Evolutionary conservation across 2,329 filamentous ascomycete species (phyloP).

Genomic region (Orbilia brochopaga): DNA sequence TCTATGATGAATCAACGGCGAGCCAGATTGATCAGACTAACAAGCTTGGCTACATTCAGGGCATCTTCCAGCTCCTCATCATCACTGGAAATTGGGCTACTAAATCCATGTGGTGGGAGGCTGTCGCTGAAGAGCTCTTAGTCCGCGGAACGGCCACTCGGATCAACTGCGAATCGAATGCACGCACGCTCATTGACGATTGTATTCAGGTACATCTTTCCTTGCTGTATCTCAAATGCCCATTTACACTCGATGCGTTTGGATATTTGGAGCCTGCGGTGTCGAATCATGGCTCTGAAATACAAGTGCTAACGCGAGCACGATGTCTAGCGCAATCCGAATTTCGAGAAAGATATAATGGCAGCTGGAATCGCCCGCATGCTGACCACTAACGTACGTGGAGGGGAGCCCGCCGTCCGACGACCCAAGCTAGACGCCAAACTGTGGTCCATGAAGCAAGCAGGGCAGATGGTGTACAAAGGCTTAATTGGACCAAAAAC

Average conservation of each 20-base stretch:
- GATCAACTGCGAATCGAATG: background rate
- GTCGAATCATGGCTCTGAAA: too few species aligned
- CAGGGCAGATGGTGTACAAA: too few species aligned
- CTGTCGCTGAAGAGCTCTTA: slow-evolving; percentile 10
- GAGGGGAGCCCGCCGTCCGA: background rate
- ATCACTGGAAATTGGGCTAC: slow-evolving; percentile 4
- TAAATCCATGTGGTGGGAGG: background rate
- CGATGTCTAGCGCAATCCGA: background rate
- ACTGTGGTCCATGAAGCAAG: too few species aligned
- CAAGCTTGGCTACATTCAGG: slow-evolving; percentile 3
- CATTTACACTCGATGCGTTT: background rate
- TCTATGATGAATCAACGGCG: background rate
- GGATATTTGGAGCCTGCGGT: background rate
- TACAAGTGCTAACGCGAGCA: too few species aligned
- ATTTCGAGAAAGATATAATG: background rate
- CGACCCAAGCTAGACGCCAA: background rate
- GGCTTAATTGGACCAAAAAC: too few species aligned
- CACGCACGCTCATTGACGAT: background rate
- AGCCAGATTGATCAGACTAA: too few species aligned
- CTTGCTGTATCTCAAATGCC: too few species aligned
- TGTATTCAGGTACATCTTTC: background rate
- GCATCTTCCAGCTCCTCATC: slow-evolving; percentile 4
- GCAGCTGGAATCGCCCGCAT: background rate
- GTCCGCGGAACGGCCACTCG: background rate
- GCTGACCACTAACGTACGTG: background rate